Percentiles rank a stretch among this genome's conserved stretches.
Evolutionary conservation across 2,329 filamentous ascomycete genomes (phyloP).

Genomic region (Colletotrichum sp.): DNA sequence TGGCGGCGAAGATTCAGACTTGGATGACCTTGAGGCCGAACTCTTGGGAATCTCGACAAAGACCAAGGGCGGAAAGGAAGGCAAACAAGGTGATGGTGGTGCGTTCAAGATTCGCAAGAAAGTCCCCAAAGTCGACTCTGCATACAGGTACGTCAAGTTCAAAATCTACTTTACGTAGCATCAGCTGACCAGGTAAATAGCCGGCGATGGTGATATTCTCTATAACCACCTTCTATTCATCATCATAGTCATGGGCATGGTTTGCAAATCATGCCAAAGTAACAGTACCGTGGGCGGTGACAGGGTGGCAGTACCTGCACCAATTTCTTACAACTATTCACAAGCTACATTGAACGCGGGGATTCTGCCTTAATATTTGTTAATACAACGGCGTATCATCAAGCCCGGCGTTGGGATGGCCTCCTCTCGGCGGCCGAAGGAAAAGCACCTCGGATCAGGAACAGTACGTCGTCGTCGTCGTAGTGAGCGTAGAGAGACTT

Average conservation of each 20-base stretch:
- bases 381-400: background rate
- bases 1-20: constrained; percentile 31
- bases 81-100: constrained; percentile 25
- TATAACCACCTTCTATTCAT: background rate
- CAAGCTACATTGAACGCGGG: background rate
- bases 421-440: background rate
- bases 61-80: constrained; percentile 28
- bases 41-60: constrained; percentile 38
- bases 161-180: background rate
- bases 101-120: constrained; percentile 35
- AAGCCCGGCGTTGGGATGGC: background rate
- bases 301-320: background rate
- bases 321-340: background rate
- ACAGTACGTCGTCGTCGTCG: background rate
- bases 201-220: constrained; percentile 36
- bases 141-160: constrained; percentile 36
- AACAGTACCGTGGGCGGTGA: background rate
- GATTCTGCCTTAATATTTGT: background rate
- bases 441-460: background rate
- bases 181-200: constrained; percentile 22
- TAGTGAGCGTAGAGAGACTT: background rate
- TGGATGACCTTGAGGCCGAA: constrained; percentile 43
- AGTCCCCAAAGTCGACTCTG: constrained; percentile 37
- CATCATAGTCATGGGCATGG: background rate
- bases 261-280: background rate